These are phyloP conservation scores for Draba incana DNA, from an alignment of 345 rosid species.

Conservation along the genomic window DNA sequence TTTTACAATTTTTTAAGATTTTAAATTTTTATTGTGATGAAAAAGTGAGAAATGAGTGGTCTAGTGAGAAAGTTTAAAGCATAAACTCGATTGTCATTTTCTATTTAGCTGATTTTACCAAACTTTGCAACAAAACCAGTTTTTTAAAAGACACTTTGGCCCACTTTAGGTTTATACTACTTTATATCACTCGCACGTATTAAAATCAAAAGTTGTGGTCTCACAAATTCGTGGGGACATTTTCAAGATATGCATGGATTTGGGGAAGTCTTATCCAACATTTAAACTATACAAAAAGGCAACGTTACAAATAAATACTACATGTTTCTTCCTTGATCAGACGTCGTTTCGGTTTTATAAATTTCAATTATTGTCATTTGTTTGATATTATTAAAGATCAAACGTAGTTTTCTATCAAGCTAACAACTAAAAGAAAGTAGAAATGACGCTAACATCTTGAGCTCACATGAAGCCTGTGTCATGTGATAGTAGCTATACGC, in stretches of 20 bases:
- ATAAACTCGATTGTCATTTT: constrained; percentile 18
- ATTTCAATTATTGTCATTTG: constrained; percentile 4
- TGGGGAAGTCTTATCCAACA: constrained; percentile 21
- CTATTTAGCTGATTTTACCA: constrained; percentile 33
- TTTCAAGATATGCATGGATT: constrained; percentile 27
- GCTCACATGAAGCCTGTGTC: constrained; percentile 26
- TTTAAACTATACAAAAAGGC: neutral
- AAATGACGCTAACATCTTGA: constrained; percentile 2
- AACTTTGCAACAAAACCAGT: constrained; percentile 22
- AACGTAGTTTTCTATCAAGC: neutral
- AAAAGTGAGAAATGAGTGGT: neutral
- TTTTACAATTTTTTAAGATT: no score
- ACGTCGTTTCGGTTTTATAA: constrained; percentile 11
- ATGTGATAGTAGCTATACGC: neutral
- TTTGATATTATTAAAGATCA: neutral
- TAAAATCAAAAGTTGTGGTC: constrained; percentile 27
- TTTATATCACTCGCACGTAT: constrained; percentile 25
- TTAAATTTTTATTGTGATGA: no score
- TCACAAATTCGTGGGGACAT: constrained; percentile 31
- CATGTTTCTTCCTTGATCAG: neutral
- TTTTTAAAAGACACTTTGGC: constrained; percentile 16
- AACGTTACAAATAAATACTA: neutral
- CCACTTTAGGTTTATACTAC: constrained; percentile 31
- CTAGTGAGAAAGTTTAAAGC: neutral
- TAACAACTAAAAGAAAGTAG: constrained; percentile 6